These are phyloP conservation scores for Malania oleifera DNA, from an alignment of 164 flowering plant species.

Conservation along the genomic window DNA sequence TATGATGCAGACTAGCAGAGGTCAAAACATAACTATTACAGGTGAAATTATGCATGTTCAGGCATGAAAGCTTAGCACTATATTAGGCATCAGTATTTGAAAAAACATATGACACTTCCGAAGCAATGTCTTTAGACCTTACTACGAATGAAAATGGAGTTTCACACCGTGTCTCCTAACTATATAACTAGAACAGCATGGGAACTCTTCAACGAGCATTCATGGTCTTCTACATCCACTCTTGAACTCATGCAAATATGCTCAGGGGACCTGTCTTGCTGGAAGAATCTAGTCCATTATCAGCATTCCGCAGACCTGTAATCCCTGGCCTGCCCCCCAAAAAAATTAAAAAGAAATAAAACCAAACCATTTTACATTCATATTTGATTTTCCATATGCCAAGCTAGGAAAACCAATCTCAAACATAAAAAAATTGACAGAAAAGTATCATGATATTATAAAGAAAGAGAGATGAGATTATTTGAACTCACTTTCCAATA, in stretches of 20 bases:
- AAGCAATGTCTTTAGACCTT: not conserved
- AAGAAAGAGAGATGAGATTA: not conserved
- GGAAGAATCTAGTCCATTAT: conserved; percentile 46
- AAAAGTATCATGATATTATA: no score
- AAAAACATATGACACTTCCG: no score
- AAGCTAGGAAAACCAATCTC: no score
- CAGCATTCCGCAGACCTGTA: conserved; percentile 40
- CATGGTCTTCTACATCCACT: not conserved
- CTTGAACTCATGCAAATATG: conserved; percentile 38
- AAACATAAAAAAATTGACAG: no score
- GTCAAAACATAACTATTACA: no score
- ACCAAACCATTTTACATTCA: no score
- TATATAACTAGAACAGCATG: not conserved
- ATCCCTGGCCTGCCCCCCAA: conserved; percentile 45
- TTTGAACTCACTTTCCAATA: conserved; percentile 33
- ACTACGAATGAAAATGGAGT: not conserved
- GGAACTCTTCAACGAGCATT: conserved; percentile 1
- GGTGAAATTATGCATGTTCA: no score
- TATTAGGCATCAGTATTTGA: no score
- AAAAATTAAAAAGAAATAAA: not conserved
- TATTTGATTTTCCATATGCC: no score
- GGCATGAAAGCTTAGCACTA: no score
- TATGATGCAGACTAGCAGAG: no score
- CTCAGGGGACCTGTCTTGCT: conserved; percentile 52
- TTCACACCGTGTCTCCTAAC: not conserved